Base-by-base conservation (phyloP, 1,139 yeast genomes). In the Blastobotrys capitulatus region DNA sequence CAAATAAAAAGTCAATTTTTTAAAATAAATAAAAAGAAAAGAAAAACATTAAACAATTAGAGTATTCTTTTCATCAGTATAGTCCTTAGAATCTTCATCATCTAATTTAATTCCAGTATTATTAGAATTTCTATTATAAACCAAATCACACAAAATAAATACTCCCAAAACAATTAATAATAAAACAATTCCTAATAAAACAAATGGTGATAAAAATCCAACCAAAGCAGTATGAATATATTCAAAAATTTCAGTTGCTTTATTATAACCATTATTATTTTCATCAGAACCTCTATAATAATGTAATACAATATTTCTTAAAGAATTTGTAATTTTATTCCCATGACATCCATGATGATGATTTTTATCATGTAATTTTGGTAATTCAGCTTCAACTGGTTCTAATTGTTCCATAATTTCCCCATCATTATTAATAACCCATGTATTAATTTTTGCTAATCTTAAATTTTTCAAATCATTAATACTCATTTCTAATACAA, bases 151-250 rank as follows among this genome's bases (percentile, higher is more conserved):
- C 19, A 55, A 52, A 5, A 46, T 44, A 46, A 55, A 59, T 25
- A 59, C 60, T n/a, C 52, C 52, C 9, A 56, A 44, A 18, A 59
- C 61, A 38, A 54, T 54, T 22, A 47, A 40, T 20, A 50, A 47
- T 22, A 58, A 50, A 18, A 52, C 40, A 8, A 53, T 35, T 2
- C 60, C 61, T 12, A 59, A 52, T 13, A 58, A 45, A 9, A 56
- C 54, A 45, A 59, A 55, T 20, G 62, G 62, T 8, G 60, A 57
- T 39, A 59, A 44, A 41, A 58, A 52, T 32, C 61, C 55, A n/a
- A 59, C 53, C 15, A 59, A 16, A 27, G 53, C 52, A 10, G 61
- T 55, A 15, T 47, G 50, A 18, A 56, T 12, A 37, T 51, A 52
- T 40, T 59, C 62, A 27, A 36, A 46, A 19, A 50, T 19, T 45